A percentile compares a stretch with the other conserved stretches of the same genome.
phyloP scores from a whole-genome alignment of 2,329 filamentous ascomycete species.

The Fusarium avenaceum region DNA sequence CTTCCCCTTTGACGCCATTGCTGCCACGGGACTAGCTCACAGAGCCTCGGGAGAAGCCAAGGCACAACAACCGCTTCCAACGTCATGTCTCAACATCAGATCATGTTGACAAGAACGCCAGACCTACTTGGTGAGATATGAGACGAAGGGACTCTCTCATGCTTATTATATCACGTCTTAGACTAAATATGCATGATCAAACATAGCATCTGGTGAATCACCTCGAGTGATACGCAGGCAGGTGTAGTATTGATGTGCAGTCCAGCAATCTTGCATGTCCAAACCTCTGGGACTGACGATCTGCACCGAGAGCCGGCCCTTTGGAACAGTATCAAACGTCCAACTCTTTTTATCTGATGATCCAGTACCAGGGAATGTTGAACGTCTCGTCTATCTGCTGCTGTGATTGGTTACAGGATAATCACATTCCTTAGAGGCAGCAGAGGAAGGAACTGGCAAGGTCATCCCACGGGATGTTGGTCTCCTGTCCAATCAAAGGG shows the following conservation, averaged over 20 bases:
- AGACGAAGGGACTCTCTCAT: background rate
- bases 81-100: background rate
- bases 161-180: background rate
- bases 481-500: background rate
- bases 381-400: background rate
- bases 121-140: background rate
- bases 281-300: background rate
- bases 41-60: slow-evolving; percentile 2
- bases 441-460: too few relatives aligned
- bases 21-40: slow-evolving; percentile 1
- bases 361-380: background rate
- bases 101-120: fast-evolving
- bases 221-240: too few relatives aligned
- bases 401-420: background rate
- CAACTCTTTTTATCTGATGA: background rate
- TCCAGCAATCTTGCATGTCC: background rate
- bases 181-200: background rate
- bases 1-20: background rate
- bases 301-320: background rate
- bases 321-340: background rate
- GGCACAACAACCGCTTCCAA: background rate
- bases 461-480: background rate
- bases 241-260: background rate
- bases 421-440: background rate
- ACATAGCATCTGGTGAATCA: background rate